Percentiles rank a stretch among this genome's conserved stretches.
These are phyloP conservation scores for Lentinula guzmanii DNA, from an alignment of 768 basidiomycete species.

Conservation along the genomic window DNA sequence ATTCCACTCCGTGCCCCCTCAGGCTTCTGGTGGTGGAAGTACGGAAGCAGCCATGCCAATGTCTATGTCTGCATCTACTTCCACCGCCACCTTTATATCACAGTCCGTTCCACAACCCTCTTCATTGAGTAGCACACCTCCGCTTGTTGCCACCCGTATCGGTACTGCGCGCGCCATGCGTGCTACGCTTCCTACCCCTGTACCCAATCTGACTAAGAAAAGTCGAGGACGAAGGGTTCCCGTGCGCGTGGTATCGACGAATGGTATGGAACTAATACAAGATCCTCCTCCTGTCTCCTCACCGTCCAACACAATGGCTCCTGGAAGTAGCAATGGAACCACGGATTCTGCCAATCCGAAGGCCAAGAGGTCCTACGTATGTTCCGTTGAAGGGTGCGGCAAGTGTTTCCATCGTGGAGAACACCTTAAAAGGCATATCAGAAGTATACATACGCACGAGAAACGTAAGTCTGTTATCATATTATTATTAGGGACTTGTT, in stretches of 20 bases:
- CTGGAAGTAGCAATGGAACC: background rate
- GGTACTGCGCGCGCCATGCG: constrained; percentile 5
- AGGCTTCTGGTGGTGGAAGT: background rate
- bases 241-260: constrained; percentile 7
- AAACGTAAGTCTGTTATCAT: constrained; percentile 52
- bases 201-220: constrained; percentile 60
- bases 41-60: background rate
- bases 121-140: background rate
- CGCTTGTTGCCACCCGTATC: constrained; percentile 2
- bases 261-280: constrained; percentile 3
- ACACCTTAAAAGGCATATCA: constrained; percentile 77
- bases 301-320: background rate
- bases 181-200: constrained; percentile 35
- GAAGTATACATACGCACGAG: constrained; percentile 78
- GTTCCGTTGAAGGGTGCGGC: constrained; percentile 64
- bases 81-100: background rate
- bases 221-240: constrained; percentile 58
- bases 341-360: constrained; percentile 10
- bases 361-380: constrained; percentile 49
- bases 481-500: background rate
- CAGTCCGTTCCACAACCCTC: background rate
- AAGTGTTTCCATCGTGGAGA: constrained; percentile 78
- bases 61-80: background rate
- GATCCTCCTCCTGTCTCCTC: constrained; percentile 3
- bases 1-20: background rate